Conservation (phyloP, 192 early-diverging fungal species). For the Coemansia interrupta region DNA sequence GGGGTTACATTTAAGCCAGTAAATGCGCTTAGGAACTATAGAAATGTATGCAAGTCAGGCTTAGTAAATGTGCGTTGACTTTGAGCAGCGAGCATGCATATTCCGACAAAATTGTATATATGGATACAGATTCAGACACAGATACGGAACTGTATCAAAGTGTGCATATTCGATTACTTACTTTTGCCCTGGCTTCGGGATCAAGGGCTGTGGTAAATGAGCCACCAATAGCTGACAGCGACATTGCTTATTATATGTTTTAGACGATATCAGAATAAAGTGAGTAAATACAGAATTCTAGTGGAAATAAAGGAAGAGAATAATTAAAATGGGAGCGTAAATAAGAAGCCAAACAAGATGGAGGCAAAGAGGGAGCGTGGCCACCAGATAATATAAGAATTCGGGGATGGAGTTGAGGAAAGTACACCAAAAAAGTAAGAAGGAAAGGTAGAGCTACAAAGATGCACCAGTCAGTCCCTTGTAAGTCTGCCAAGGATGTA, state of each 20-base stretch:
- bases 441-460: neutral
- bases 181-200: neutral
- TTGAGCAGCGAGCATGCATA: neutral
- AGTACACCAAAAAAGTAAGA: too few relatives aligned
- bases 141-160: neutral
- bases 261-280: too few relatives aligned
- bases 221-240: too few relatives aligned
- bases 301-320: too few relatives aligned
- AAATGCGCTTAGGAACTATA: conserved; percentile 17
- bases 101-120: neutral
- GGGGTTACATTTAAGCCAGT: conserved; percentile 12
- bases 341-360: too few relatives aligned
- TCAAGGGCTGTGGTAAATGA: neutral
- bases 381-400: too few relatives aligned
- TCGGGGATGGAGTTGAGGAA: too few relatives aligned
- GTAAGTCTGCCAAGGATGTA: neutral
- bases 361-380: too few relatives aligned
- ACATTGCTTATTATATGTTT: too few relatives aligned
- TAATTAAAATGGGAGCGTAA: too few relatives aligned
- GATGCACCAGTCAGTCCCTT: neutral
- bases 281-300: too few relatives aligned
- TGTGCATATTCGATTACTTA: neutral
- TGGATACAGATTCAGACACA: neutral
- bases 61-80: neutral
- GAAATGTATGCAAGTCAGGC: neutral